Percentiles rank a stretch among this genome's conserved stretches.
phyloP scores from a whole-genome alignment of 768 basidiomycete species.

The Porphyrellus cyaneotinctus region DNA sequence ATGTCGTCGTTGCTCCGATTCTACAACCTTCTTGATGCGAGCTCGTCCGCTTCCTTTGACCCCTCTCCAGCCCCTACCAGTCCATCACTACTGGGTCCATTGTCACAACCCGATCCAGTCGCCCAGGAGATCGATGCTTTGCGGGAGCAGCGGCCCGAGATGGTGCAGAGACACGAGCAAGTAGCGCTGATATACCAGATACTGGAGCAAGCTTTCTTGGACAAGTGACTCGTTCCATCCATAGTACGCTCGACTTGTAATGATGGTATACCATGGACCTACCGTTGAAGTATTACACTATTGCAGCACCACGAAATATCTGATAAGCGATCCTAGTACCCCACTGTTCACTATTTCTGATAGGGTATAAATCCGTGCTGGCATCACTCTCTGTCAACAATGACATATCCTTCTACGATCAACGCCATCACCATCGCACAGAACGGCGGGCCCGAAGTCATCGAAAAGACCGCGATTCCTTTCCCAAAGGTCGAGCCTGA shows the following conservation, averaged over 20 bases:
- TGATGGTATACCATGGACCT: background rate
- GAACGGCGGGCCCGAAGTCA: constrained; percentile 74
- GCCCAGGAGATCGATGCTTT: constrained; percentile 71
- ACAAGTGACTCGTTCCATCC: constrained; percentile 4
- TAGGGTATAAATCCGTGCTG: too few species aligned
- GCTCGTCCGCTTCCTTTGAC: constrained; percentile 21
- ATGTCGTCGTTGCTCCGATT: constrained; percentile 73
- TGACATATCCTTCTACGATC: constrained; percentile 58
- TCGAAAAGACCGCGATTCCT: constrained; percentile 62
- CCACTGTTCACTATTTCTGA: too few species aligned
- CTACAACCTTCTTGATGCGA: constrained; percentile 41
- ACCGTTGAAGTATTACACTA: too few species aligned
- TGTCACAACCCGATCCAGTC: constrained; percentile 53
- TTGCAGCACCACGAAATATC: too few species aligned
- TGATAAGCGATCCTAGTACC: too few species aligned
- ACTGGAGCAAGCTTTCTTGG: constrained; percentile 32
- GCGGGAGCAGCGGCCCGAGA: constrained; percentile 75
- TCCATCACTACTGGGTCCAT: constrained; percentile 53
- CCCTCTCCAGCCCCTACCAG: constrained; percentile 30
- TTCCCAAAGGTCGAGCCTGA: constrained; percentile 60
- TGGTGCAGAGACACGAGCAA: constrained; percentile 77
- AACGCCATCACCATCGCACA: constrained; percentile 69
- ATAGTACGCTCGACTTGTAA: background rate
- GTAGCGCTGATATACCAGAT: constrained; percentile 60
- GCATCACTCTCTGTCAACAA: too few species aligned